Base-by-base conservation (phyloP, 2,329 filamentous ascomycete species). In the Sporothrix sp. region DNA sequence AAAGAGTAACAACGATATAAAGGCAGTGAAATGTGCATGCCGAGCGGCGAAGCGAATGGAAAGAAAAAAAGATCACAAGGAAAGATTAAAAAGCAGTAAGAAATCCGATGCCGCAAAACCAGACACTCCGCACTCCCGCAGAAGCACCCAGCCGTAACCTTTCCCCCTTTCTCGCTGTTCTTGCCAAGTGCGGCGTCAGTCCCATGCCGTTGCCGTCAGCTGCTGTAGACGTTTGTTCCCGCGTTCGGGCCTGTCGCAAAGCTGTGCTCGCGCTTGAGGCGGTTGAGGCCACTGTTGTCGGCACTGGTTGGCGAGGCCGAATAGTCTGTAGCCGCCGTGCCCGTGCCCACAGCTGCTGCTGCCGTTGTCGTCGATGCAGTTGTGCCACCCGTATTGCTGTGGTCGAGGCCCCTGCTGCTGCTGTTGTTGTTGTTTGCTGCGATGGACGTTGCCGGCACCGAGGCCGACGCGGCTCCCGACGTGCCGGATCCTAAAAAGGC, bases 221-320 rank as follows among this genome's bases (percentile, higher is more conserved):
- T 43, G 25, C 33, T 39, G 20, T 52, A 48, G 18, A 52, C 37
- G 21, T 21, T 43, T 37, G 20, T 21, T 33, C 37, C 21, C 25
- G 39, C 14, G 32, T 43, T 45, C 13, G 40, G 35, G 11, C 25
- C 38, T 6, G 38, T 43, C 8, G 62, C 64, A 54, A 67, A 68
- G 58, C 68, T 70, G 49, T 63, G 62, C 57, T 69, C 68, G 45
- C 68, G 64, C 59, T 66, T 67, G 46, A 69, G 59, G 33, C 58
- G 48, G 57, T 36, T 62, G 62, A 23, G 58, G 54, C 62, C 65
- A 28, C 25, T 28, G 21, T 61, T 59, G 28, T 64, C 61, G 45
- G 30, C 20, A 30, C 35, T 30, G 21, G 43, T 45, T 9, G 43
- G 43, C 6, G 43, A 45, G 20, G 30, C 33, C 13, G 43, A 45